Conservation (phyloP, 805 yeast species). For the Candida ortonii region DNA sequence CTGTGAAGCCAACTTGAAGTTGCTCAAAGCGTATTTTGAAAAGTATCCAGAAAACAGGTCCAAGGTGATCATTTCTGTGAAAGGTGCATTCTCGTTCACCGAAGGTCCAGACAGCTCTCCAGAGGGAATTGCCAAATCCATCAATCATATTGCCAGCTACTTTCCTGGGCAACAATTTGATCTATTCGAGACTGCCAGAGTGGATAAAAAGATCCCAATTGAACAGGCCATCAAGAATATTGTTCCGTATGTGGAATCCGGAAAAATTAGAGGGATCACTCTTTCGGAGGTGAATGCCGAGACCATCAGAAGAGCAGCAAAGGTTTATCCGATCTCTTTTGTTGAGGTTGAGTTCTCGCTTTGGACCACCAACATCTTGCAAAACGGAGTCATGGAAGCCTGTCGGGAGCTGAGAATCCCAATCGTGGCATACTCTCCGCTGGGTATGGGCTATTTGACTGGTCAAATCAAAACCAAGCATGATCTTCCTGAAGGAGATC, state of each 20-base stretch:
- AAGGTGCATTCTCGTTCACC: constrained; percentile 51
- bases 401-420: constrained; percentile 61
- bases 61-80: constrained; percentile 60
- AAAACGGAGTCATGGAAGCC: constrained; percentile 61
- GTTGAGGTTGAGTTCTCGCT: constrained; percentile 81
- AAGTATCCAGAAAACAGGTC: constrained; percentile 53
- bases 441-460: constrained; percentile 75
- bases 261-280: constrained; percentile 67
- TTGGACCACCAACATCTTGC: constrained; percentile 57
- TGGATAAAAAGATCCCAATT: constrained; percentile 54
- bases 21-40: constrained; percentile 56
- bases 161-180: constrained; percentile 19
- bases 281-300: constrained; percentile 68
- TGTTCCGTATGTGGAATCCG: constrained; percentile 56
- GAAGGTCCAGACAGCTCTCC: constrained; percentile 48
- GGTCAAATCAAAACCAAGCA: constrained; percentile 48
- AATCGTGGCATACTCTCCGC: constrained; percentile 77
- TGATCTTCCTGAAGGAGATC: constrained; percentile 56
- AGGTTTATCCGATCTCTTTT: constrained; percentile 55
- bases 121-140: constrained; percentile 45
- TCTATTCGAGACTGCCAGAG: constrained; percentile 74
- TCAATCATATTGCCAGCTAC: constrained; percentile 42
- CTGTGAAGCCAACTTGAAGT: constrained; percentile 50
- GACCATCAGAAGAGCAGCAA: constrained; percentile 57
- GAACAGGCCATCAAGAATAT: constrained; percentile 59